Percentiles rank a stretch among this genome's conserved stretches.
These are phyloP conservation scores for Rhizophora mangle DNA, from an alignment of 345 rosid species.

Conservation along the genomic window DNA sequence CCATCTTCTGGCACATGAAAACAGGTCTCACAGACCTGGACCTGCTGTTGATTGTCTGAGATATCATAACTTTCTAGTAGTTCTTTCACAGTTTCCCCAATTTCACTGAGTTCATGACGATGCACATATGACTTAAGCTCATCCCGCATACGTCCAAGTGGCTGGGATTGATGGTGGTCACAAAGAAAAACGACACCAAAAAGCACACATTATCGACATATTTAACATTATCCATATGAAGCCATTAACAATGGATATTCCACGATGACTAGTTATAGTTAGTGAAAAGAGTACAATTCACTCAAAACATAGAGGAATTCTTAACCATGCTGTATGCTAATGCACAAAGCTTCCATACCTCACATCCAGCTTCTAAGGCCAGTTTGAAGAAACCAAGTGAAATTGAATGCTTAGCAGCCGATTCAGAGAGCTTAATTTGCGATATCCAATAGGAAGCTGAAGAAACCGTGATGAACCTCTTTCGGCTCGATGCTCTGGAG, in stretches of 20 bases:
- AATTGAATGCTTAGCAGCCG: slow-evolving; percentile 65
- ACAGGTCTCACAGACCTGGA: slow-evolving; percentile 52
- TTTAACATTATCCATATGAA: too few relatives aligned
- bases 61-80: slow-evolving; percentile 54
- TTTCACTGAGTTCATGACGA: slow-evolving; percentile 55
- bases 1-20: slow-evolving; percentile 65
- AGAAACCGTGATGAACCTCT: slow-evolving; percentile 44
- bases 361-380: slow-evolving; percentile 76
- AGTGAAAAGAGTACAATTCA: too few relatives aligned
- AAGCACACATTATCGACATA: neutral
- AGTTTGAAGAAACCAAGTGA: slow-evolving; percentile 91
- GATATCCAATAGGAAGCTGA: slow-evolving; percentile 71
- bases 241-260: too few relatives aligned
- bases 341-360: slow-evolving; percentile 40
- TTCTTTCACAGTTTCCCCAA: slow-evolving; percentile 49
- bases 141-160: slow-evolving; percentile 54
- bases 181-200: neutral
- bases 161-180: slow-evolving; percentile 36
- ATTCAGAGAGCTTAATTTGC: slow-evolving; percentile 75
- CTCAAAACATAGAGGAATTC: too few relatives aligned
- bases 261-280: neutral
- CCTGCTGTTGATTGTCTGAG: slow-evolving; percentile 46
- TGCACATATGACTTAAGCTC: slow-evolving; percentile 69
- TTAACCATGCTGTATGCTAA: too few relatives aligned
- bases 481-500: slow-evolving; percentile 45